Evolutionary conservation across 164 flowering plant genomes (phyloP).

Genomic region (Echeveria elegans): DNA sequence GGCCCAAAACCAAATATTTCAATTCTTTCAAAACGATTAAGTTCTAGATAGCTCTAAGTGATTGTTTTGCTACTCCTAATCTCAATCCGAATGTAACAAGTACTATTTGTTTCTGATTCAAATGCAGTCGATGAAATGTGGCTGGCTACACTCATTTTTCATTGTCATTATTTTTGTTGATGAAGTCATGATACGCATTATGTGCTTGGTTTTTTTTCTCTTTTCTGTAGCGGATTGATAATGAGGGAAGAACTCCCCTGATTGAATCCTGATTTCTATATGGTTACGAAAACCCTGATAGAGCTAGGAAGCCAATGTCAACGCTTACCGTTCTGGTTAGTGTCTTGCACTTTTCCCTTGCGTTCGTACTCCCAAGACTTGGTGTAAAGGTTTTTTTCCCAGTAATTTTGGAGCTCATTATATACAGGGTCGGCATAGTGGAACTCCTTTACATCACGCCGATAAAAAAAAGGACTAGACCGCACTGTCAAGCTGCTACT

Average conservation of each 20-base stretch:
- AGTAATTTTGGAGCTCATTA: not conserved
- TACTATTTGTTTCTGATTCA: too few relatives aligned
- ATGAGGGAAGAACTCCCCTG: slow-evolving; percentile 14
- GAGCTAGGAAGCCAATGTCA: slow-evolving; percentile 15
- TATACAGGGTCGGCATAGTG: slow-evolving; percentile 11
- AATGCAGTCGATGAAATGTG: too few relatives aligned
- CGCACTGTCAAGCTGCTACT: slow-evolving; percentile 14
- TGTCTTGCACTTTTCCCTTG: not conserved
- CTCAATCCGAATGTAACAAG: too few relatives aligned
- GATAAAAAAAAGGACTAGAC: slow-evolving; percentile 14
- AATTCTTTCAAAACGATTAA: too few relatives aligned
- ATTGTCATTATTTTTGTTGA: not conserved
- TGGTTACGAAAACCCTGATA: slow-evolving; percentile 12
- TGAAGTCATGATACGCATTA: not conserved
- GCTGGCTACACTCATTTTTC: not conserved
- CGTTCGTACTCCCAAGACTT: not conserved
- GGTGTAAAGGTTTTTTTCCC: not conserved
- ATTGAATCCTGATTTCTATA: slow-evolving; percentile 10
- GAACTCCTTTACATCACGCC: slow-evolving; percentile 17
- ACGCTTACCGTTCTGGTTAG: slow-evolving; percentile 14
- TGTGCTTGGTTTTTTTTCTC: too few relatives aligned
- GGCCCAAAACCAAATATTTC: too few relatives aligned
- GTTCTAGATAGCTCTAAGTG: too few relatives aligned
- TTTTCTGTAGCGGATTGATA: slow-evolving; percentile 11
- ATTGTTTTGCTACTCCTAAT: too few relatives aligned